phyloP scores from a whole-genome alignment of 306 rosid genomes.

The Vachellia collinsii region DNA sequence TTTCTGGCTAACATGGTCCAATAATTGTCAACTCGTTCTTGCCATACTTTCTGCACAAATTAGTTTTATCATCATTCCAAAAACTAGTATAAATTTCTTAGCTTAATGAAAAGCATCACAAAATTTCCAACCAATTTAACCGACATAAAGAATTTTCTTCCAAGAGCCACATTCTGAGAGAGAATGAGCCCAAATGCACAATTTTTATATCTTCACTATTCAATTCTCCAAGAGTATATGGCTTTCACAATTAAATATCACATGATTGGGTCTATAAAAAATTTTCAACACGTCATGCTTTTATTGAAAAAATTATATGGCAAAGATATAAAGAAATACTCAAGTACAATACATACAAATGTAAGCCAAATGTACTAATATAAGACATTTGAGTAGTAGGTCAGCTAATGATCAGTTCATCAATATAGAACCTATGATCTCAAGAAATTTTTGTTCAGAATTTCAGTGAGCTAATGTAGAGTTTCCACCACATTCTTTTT shows the following conservation, averaged over 20 bases:
- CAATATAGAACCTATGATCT: not conserved
- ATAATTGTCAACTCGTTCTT: constrained; percentile 64
- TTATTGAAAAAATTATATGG: too few species aligned
- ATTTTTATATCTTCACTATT: not conserved
- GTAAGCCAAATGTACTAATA: not conserved
- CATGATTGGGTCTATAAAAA: not conserved
- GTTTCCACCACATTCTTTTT: constrained; percentile 22
- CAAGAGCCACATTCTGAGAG: constrained; percentile 2
- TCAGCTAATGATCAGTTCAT: not conserved
- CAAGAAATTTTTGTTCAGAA: constrained; percentile 10
- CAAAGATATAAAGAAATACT: not conserved
- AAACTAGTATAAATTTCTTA: not conserved
- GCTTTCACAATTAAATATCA: not conserved
- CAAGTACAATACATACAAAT: not conserved
- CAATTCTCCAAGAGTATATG: not conserved
- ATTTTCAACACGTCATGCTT: not conserved
- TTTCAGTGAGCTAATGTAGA: constrained; percentile 19
- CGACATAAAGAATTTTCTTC: constrained; percentile 11
- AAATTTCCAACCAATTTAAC: constrained; percentile 16
- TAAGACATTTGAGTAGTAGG: not conserved
- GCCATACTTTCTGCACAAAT: constrained; percentile 75
- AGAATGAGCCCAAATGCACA: not conserved
- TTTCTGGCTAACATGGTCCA: constrained; percentile 76
- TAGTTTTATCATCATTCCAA: constrained; percentile 30
- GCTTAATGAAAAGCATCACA: not conserved